phyloP scores from a whole-genome alignment of 495 filamentous ascomycete genomes.

The Neurospora sp. region DNA sequence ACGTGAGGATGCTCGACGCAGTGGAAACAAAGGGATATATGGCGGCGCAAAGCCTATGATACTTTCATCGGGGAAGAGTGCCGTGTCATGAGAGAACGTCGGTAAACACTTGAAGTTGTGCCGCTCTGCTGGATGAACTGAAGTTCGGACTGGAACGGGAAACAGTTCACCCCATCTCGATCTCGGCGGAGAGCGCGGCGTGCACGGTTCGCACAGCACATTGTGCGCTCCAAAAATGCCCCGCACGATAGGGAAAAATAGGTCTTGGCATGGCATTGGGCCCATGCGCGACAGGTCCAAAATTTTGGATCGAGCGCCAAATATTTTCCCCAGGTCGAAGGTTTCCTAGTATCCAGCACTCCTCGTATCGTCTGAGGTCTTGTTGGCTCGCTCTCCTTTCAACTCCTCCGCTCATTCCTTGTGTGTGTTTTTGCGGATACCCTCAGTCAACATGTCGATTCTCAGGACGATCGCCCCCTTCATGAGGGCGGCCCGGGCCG shows the following conservation, averaged over 20 bases:
- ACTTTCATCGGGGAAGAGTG: background rate
- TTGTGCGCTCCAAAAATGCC: background rate
- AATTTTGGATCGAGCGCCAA: slow-evolving; percentile 14
- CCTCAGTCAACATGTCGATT: slow-evolving; percentile 48
- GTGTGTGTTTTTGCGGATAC: slow-evolving; percentile 14
- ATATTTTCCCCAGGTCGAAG: slow-evolving; percentile 8
- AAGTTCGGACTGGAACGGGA: background rate
- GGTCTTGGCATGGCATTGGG: slow-evolving; percentile 2
- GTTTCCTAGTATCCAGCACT: background rate
- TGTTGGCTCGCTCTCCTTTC: slow-evolving; percentile 4
- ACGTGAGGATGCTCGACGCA: background rate
- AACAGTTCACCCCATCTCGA: background rate
- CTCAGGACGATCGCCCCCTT: slow-evolving; percentile 58
- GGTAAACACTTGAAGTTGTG: background rate
- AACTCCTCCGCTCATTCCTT: slow-evolving; percentile 17
- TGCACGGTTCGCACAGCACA: background rate
- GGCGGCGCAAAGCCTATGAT: background rate
- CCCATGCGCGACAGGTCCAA: background rate
- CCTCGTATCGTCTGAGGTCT: slow-evolving; percentile 1
- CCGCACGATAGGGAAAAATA: background rate
- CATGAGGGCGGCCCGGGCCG: slow-evolving; percentile 55
- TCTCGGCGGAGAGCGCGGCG: background rate
- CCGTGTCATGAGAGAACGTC: background rate
- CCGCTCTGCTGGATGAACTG: background rate
- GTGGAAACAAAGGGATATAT: background rate